phyloP scores from a whole-genome alignment of 1,139 yeast genomes.

The Spathaspora sp. region DNA sequence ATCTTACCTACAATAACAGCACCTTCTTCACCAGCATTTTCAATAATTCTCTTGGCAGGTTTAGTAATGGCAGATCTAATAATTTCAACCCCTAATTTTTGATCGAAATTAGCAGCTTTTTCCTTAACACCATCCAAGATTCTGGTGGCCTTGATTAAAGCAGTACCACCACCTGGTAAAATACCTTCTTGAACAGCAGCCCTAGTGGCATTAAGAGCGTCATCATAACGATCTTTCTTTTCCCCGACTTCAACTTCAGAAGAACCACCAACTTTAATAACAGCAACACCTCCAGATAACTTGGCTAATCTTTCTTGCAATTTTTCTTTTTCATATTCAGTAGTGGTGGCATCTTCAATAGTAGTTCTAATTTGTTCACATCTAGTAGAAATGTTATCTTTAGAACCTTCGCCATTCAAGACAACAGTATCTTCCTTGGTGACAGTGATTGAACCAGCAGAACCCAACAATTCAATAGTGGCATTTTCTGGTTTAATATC shows the following conservation, averaged over 20 bases:
- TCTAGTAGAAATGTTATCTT: conserved; percentile 84
- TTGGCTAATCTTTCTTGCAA: conserved; percentile 98
- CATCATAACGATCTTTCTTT: conserved; percentile 99
- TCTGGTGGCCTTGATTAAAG: conserved; percentile 90
- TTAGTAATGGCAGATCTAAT: conserved; percentile 93
- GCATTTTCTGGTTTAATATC: conserved; percentile 98
- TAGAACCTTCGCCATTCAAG: conserved; percentile 93
- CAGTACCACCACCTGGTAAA: conserved; percentile 99
- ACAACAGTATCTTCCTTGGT: conserved; percentile 97
- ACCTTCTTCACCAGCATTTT: conserved; percentile 99
- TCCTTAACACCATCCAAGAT: conserved; percentile 70
- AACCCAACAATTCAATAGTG: conserved; percentile 87
- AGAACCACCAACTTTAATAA: conserved; percentile 95
- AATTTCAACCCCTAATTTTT: conserved; percentile 95
- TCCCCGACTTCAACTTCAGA: conserved; percentile 99
- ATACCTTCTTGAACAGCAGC: conserved; percentile 99
- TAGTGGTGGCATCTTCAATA: conserved; percentile 67
- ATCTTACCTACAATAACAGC: conserved; percentile 96
- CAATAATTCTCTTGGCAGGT: conserved; percentile 97
- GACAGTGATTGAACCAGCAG: conserved; percentile 89
- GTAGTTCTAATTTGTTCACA: conserved; percentile 94
- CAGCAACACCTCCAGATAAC: conserved; percentile 99
- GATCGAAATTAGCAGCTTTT: conserved; percentile 86
- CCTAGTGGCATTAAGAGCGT: conserved; percentile 98
- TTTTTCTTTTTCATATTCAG: conserved; percentile 97